A percentile compares a stretch with the other conserved stretches of the same genome.
Conservation (phyloP, 1,284 basidiomycete genomes). For the Gastroboletus turbinatus region DNA sequence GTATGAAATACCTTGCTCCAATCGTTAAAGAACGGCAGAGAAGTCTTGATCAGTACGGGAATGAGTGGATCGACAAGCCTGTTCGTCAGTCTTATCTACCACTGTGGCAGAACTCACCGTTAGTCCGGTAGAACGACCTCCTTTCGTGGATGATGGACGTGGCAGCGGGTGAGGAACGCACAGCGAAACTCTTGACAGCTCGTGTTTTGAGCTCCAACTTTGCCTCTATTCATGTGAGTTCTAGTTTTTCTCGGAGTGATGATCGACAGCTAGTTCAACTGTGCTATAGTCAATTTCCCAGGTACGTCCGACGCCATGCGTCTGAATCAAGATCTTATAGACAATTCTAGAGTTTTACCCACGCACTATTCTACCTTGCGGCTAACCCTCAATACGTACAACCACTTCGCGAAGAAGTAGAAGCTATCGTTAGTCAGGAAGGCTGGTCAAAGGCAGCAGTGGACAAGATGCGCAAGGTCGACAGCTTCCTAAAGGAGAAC, state of each 20-base stretch:
- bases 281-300: constrained; percentile 14
- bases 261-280: background rate
- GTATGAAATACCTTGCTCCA: constrained; percentile 33
- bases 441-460: constrained; percentile 47
- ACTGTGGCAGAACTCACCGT: background rate
- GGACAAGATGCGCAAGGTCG: constrained; percentile 42
- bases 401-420: constrained; percentile 46
- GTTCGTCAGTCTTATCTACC: constrained; percentile 24
- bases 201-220: constrained; percentile 40
- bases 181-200: constrained; percentile 30
- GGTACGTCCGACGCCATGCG: constrained; percentile 5
- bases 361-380: constrained; percentile 39
- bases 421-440: constrained; percentile 35
- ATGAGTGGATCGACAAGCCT: constrained; percentile 39
- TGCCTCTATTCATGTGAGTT: constrained; percentile 37
- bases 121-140: constrained; percentile 37
- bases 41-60: constrained; percentile 32
- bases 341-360: constrained; percentile 30
- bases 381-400: constrained; percentile 38
- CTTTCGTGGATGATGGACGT: constrained; percentile 48
- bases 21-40: constrained; percentile 39
- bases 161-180: constrained; percentile 32
- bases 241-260: too few species aligned
- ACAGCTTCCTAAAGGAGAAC: constrained; percentile 49
- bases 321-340: background rate